Evolutionary conservation across 2,329 filamentous ascomycete genomes (phyloP).

Genomic region (Ceratocystis harringtonii): DNA sequence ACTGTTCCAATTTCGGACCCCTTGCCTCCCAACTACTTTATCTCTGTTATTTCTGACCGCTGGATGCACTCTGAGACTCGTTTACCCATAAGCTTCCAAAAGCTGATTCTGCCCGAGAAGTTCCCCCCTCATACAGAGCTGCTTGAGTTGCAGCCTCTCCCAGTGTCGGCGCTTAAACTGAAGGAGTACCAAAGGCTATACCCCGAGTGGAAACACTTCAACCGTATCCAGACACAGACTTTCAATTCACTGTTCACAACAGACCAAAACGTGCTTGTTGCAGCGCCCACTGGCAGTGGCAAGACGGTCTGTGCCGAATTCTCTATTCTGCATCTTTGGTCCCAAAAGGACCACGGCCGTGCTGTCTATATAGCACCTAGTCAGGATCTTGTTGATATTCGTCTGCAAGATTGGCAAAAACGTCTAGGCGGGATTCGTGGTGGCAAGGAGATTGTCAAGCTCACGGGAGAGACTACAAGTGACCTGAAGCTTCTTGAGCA

Average conservation of each 20-base stretch:
- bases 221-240: slow-evolving; percentile 92
- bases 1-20: slow-evolving; percentile 94
- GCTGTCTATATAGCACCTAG: slow-evolving; percentile 91
- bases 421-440: slow-evolving; percentile 57
- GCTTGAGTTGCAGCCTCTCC: slow-evolving; percentile 79
- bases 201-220: slow-evolving; percentile 74
- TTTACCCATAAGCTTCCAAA: slow-evolving; percentile 85
- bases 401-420: slow-evolving; percentile 71
- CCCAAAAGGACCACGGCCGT: slow-evolving; percentile 40
- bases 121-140: slow-evolving; percentile 90
- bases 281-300: slow-evolving; percentile 83
- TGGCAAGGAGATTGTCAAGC: slow-evolving; percentile 80
- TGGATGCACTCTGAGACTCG: slow-evolving; percentile 99
- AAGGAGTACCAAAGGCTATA: slow-evolving; percentile 73
- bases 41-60: slow-evolving; percentile 82
- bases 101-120: slow-evolving; percentile 83
- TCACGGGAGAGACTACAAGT: slow-evolving; percentile 81
- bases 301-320: slow-evolving; percentile 97
- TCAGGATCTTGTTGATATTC: slow-evolving; percentile 77
- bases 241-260: slow-evolving; percentile 87
- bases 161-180: slow-evolving; percentile 74
- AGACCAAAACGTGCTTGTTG: slow-evolving; percentile 87
- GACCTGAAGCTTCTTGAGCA: slow-evolving; percentile 79
- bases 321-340: slow-evolving; percentile 78
- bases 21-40: slow-evolving; percentile 98